Evolutionary conservation across 805 yeast genomes (phyloP).

Genomic region (Sungouiella blattae): DNA sequence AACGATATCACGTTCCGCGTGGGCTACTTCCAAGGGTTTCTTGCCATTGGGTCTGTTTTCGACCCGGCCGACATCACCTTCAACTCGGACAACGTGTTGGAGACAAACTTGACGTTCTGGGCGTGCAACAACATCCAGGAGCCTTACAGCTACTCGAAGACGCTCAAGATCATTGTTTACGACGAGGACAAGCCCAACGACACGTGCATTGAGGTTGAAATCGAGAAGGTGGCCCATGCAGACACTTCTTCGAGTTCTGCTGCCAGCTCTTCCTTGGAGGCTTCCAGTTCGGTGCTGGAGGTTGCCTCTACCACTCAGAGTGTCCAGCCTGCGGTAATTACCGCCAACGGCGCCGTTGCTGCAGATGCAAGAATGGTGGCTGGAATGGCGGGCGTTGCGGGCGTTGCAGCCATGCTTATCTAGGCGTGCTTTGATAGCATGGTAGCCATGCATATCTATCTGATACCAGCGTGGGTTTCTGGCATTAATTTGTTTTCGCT

Average conservation of each 20-base stretch:
- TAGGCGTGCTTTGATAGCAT: too few species aligned
- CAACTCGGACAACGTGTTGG: conserved; percentile 1
- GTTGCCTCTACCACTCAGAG: background rate
- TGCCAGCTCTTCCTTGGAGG: conserved; percentile 20
- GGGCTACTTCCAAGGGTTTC: conserved; percentile 4
- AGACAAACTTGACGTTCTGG: conserved; percentile 8
- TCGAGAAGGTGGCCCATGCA: conserved; percentile 2
- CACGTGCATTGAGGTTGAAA: conserved; percentile 6
- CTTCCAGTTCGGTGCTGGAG: background rate
- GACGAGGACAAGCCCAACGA: conserved; percentile 8
- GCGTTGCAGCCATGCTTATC: conserved; percentile 5
- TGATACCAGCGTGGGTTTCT: too few species aligned
- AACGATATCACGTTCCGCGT: conserved; percentile 2
- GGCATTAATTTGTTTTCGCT: too few species aligned
- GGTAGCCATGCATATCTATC: too few species aligned
- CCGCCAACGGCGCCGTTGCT: conserved; percentile 6
- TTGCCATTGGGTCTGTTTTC: conserved; percentile 12
- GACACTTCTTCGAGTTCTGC: conserved; percentile 7
- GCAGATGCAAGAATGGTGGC: conserved; percentile 1
- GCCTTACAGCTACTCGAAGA: conserved; percentile 10
- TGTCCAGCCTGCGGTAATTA: conserved; percentile 17
- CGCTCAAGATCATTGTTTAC: conserved; percentile 4
- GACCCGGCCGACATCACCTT: conserved; percentile 4
- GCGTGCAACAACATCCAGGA: conserved; percentile 12
- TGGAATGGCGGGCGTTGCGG: conserved; percentile 6